Conservation (phyloP, 2,329 filamentous ascomycete genomes). For the Geosmithia morbida region DNA sequence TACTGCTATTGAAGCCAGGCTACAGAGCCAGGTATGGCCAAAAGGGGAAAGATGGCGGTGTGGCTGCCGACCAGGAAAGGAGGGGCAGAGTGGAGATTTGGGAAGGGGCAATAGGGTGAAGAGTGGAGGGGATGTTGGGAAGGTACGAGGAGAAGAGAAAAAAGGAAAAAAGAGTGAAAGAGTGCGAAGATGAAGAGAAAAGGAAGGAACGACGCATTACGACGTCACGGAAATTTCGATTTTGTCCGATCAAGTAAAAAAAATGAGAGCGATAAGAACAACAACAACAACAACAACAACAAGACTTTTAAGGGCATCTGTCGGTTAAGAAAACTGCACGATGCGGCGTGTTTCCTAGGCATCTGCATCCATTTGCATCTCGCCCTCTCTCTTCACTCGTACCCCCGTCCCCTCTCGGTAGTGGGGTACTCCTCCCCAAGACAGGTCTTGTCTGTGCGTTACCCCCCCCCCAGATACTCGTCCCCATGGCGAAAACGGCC, state of each 20-base stretch:
- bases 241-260: too few species aligned
- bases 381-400: too few species aligned
- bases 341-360: too few species aligned
- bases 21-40: neutral
- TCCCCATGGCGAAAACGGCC: neutral
- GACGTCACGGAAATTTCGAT: too few species aligned
- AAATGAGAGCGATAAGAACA: too few species aligned
- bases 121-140: too few species aligned
- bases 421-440: neutral
- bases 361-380: too few species aligned
- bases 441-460: neutral
- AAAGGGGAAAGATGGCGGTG: neutral
- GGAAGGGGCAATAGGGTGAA: neutral
- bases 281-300: too few species aligned
- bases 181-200: neutral
- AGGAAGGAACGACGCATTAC: neutral
- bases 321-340: too few species aligned
- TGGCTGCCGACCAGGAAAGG: neutral
- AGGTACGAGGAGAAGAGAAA: too few species aligned
- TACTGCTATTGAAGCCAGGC: neutral
- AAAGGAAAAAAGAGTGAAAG: neutral
- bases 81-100: neutral
- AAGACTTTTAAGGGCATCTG: too few species aligned
- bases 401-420: neutral
- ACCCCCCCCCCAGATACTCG: neutral